phyloP scores from a whole-genome alignment of 2,329 filamentous ascomycete species.

The Alternaria sp. region DNA sequence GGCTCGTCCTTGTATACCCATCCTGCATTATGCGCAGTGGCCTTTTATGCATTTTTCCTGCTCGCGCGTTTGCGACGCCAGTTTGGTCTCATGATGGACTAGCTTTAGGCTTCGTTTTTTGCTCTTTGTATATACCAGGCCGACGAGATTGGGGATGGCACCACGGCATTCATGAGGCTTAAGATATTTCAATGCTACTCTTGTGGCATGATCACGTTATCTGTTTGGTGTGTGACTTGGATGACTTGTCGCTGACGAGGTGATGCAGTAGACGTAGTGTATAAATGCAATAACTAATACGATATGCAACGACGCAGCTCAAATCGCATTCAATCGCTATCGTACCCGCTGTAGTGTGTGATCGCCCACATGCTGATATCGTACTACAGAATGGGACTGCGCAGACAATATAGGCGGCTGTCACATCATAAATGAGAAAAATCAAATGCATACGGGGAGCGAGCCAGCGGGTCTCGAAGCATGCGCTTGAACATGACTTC shows the following conservation, averaged over 20 bases:
- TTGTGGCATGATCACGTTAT: neutral
- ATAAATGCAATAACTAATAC: neutral
- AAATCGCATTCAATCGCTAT: neutral
- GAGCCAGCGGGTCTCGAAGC: neutral
- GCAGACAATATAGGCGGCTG: neutral
- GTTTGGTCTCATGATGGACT: constrained; percentile 1
- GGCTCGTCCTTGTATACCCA: constrained; percentile 45
- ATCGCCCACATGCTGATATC: neutral
- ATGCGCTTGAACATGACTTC: neutral
- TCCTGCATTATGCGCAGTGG: constrained; percentile 25
- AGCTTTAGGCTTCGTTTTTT: constrained; percentile 14
- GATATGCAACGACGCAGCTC: neutral
- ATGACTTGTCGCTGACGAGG: neutral
- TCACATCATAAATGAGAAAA: neutral
- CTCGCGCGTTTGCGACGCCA: neutral
- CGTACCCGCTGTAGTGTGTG: neutral
- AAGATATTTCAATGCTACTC: constrained; percentile 7
- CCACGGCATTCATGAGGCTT: neutral
- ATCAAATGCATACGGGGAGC: neutral
- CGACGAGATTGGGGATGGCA: neutral
- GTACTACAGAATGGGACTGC: neutral
- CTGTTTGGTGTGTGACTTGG: neutral
- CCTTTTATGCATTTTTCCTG: constrained; percentile 2
- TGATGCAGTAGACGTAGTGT: neutral
- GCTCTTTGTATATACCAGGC: constrained; percentile 30